Base-by-base conservation (phyloP, 495 filamentous ascomycete genomes). In the Staphylotrichum tortipilum region DNA sequence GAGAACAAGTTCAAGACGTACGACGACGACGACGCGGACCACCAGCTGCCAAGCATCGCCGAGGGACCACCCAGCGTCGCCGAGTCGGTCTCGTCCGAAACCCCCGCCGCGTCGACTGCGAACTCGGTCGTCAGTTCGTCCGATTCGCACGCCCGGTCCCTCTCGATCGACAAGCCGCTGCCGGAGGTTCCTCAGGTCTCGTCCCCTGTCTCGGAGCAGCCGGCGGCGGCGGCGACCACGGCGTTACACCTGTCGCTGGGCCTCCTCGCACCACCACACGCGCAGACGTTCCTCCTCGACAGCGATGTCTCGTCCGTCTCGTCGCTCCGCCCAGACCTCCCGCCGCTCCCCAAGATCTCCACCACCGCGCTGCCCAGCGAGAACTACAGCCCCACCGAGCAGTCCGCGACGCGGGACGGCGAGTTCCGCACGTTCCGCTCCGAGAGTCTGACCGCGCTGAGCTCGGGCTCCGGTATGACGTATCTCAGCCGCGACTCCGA, bases 401-500 rank as follows among this genome's bases (percentile, higher is more conserved):
- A 64, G 9, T 71, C 72, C 10, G 66, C 53, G 1, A 57, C 48
- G 1, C 64, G 67, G 6, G 75, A 77, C 23, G 48, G 59, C 46
- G 76, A 77, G 21, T 73, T 71, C 46, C 66, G 68, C 39, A 73
- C 74, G 5, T 74, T 73, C 58, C 61, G 73, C 11, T 64, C 65
- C 4, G 72, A 74, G 33, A 78, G 70, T 37, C 68, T 76, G 48
- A 74, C 75, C 11, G 69, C 74, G 26, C 74, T 72, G 22, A 79
- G 72, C 54, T 66, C 74, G 14, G 75, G 74, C 24, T 78, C 70
- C 29, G 84, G 78, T 58, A 86, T 82, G 65, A 92, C 86, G 2
- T 88, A 85, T 58, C 74, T 81, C 47, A 86, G 83, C 67, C 81
- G 86, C 29, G 86, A 88, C 55, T 94, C 89, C 2, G 88, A 91